These are phyloP conservation scores for Phytophthora parvispora DNA, from an alignment of 352 stramenopile genomes.

Conservation along the genomic window DNA sequence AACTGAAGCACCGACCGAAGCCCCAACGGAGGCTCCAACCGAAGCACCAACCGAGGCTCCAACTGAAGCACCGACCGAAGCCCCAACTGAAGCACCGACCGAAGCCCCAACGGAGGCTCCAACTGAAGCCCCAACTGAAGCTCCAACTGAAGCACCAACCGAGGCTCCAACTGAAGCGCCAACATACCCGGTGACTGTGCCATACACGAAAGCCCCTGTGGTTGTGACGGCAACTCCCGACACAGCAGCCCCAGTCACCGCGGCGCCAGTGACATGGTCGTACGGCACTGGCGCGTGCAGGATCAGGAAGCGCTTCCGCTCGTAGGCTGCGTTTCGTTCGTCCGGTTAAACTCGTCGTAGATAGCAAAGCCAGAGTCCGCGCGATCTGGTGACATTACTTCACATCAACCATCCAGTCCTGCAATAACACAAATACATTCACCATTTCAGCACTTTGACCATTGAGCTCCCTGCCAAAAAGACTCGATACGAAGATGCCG, in stretches of 20 bases:
- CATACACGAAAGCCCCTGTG: too few species aligned
- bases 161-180: not conserved
- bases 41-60: too few species aligned
- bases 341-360: constrained; percentile 1
- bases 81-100: not conserved
- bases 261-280: not conserved
- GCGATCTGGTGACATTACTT: not conserved
- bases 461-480: not conserved
- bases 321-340: constrained; percentile 9
- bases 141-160: not conserved
- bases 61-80: not conserved
- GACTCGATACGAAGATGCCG: too few species aligned
- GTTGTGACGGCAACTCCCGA: not conserved
- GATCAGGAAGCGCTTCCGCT: constrained; percentile 17
- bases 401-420: not conserved
- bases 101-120: too few species aligned
- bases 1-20: not conserved
- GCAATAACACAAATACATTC: not conserved
- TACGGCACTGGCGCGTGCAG: constrained; percentile 9
- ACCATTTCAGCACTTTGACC: not conserved
- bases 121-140: not conserved
- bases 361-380: not conserved
- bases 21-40: not conserved
- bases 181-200: not conserved
- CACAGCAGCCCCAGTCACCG: not conserved